Base-by-base conservation (phyloP, 192 early-diverging fungal genomes). In the Tieghemiomyces parasiticus region DNA sequence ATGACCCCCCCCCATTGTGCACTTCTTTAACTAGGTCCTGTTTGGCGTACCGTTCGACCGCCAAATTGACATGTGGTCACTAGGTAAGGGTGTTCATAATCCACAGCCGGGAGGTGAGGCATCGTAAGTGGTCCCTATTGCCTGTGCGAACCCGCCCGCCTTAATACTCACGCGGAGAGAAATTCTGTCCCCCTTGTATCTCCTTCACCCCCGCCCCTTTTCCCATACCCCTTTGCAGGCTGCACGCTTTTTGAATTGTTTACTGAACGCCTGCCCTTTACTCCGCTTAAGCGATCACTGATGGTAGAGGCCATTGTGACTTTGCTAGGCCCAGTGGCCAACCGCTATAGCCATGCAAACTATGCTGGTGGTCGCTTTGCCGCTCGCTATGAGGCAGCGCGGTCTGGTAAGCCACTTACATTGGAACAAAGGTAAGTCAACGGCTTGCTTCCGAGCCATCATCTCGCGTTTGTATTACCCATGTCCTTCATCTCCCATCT, bases 11-110 rank as follows among this genome's bases (percentile, higher is more conserved):
- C n/a, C n/a, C n/a, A n/a, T n/a, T n/a, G n/a, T n/a, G n/a, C n/a
- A n/a, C n/a, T n/a, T n/a, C n/a, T n/a, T n/a, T 48, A 25, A 25
- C 22, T 48, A 48, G 47, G 47, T 48, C 4, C 9, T 56, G 13
- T n/a, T 56, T 16, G 54, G 54, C 19, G 20, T 31, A 16, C 2
- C 20, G 24, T 56, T 56, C 33, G 54, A 56, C 54, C 54, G 34
- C 16, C 12, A 16, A 20, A 56, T 56, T 34, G 54, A 56, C 33
- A 56, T 56, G 54, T 56, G 54, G 54, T 56, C 54, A 42, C 38
- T 42, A 42, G 38, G 38, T 42, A 42, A 42, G 38, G 16, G 16
- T 42, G 38, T 42, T n/a, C n/a, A n/a, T n/a, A n/a, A n/a, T n/a
- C n/a, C n/a, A n/a, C n/a, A n/a, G n/a, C n/a, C n/a, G n/a, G n/a